A percentile compares a stretch with the other conserved stretches of the same genome.
These are phyloP conservation scores for Filosporella fistucella DNA, from an alignment of 495 filamentous ascomycete genomes.

Conservation along the genomic window DNA sequence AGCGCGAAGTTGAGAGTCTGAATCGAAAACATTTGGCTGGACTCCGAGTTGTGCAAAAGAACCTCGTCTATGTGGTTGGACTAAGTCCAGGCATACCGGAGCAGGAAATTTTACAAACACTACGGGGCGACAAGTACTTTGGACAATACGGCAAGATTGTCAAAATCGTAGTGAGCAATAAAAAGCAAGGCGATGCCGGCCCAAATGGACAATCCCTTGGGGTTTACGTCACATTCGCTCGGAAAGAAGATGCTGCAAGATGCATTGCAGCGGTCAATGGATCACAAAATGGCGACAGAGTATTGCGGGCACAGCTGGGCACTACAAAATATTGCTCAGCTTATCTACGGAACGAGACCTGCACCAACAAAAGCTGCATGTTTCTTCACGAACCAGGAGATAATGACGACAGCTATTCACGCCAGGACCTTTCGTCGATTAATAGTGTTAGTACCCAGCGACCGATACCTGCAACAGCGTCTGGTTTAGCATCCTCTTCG, in stretches of 20 bases:
- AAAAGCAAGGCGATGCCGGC: slow-evolving; percentile 67
- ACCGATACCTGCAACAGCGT: slow-evolving; percentile 41
- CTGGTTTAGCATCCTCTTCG: slow-evolving; percentile 39
- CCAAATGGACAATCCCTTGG: slow-evolving; percentile 74
- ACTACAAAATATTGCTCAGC: slow-evolving; percentile 99
- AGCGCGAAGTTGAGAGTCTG: slow-evolving; percentile 89
- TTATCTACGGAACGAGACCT: slow-evolving; percentile 87
- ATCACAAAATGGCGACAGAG: slow-evolving; percentile 82
- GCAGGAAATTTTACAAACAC: slow-evolving; percentile 80
- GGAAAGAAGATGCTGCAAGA: slow-evolving; percentile 75
- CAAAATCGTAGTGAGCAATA: slow-evolving; percentile 98
- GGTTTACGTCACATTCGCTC: slow-evolving; percentile 94
- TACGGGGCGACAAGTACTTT: slow-evolving; percentile 88
- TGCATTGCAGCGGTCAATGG: slow-evolving; percentile 93
- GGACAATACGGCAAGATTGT: slow-evolving; percentile 98
- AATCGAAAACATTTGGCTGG: slow-evolving; percentile 94
- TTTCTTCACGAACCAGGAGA: slow-evolving; percentile 97
- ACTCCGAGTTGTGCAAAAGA: slow-evolving; percentile 94
- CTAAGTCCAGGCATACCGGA: slow-evolving; percentile 86
- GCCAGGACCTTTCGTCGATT: slow-evolving; percentile 94
- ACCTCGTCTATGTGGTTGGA: slow-evolving; percentile 96
- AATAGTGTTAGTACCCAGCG: slow-evolving; percentile 82
- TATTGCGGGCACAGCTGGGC: slow-evolving; percentile 87
- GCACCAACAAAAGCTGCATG: slow-evolving; percentile 92
- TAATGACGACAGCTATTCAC: slow-evolving; percentile 92